Evolutionary conservation across 2,329 filamentous ascomycete species (phyloP).

Genomic region (Hypoxylon rubiginosum): DNA sequence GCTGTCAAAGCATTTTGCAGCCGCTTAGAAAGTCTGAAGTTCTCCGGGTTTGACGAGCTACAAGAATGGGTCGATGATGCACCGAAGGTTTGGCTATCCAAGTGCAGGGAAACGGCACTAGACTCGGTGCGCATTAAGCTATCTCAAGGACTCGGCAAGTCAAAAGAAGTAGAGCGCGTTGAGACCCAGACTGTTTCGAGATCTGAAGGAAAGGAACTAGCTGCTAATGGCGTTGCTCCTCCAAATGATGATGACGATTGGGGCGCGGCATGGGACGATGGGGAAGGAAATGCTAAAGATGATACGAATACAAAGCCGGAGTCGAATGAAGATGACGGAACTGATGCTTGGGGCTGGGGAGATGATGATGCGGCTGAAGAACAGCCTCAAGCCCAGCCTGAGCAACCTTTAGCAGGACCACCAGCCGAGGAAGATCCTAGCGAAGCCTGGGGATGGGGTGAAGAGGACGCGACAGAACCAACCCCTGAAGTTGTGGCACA

Average conservation of each 20-base stretch:
- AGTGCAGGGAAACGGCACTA: slow-evolving; percentile 83
- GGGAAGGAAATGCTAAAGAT: slow-evolving; percentile 61
- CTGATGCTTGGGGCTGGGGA: slow-evolving; percentile 84
- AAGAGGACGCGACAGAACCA: slow-evolving; percentile 66
- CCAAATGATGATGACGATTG: slow-evolving; percentile 71
- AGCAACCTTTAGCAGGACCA: slow-evolving; percentile 25
- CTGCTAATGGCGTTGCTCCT: slow-evolving; percentile 64
- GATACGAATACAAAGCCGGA: slow-evolving; percentile 34
- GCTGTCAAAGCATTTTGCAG: slow-evolving; percentile 74
- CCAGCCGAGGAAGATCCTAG: slow-evolving; percentile 57
- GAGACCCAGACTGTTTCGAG: slow-evolving; percentile 85
- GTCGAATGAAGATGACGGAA: slow-evolving; percentile 42
- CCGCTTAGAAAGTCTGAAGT: slow-evolving; percentile 72
- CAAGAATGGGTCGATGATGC: slow-evolving; percentile 85
- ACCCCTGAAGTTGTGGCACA: slow-evolving; percentile 45
- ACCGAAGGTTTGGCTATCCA: slow-evolving; percentile 86
- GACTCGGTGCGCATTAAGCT: slow-evolving; percentile 80
- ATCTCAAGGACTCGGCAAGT: slow-evolving; percentile 73
- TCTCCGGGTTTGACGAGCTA: slow-evolving; percentile 73
- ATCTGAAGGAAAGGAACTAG: slow-evolving; percentile 74
- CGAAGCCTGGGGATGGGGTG: slow-evolving; percentile 91
- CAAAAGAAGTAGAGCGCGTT: slow-evolving; percentile 82
- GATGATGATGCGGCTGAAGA: slow-evolving; percentile 69
- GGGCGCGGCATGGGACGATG: slow-evolving; percentile 84
- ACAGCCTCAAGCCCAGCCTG: slow-evolving; percentile 45